Conservation (phyloP, 2,329 filamentous ascomycete species). For the Colletotrichum sansevieriae region DNA sequence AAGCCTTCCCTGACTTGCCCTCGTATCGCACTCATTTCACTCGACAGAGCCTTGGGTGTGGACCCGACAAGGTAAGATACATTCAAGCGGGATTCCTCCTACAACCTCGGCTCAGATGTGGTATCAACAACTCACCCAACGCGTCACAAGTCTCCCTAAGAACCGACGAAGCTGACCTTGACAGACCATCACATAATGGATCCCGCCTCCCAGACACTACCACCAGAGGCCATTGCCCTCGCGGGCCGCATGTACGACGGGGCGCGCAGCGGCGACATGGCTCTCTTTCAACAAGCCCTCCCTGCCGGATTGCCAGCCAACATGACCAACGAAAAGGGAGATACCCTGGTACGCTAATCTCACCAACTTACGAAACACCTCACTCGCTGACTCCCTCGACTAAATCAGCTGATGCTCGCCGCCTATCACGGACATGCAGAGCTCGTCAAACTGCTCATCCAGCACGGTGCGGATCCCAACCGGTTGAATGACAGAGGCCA, state of each 20-base stretch:
- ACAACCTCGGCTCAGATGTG: background rate
- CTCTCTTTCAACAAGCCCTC: constrained; percentile 73
- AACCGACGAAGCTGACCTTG: background rate
- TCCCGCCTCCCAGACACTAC: constrained; percentile 52
- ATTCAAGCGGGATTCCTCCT: background rate
- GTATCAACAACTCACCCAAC: background rate
- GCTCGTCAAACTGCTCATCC: constrained; percentile 71
- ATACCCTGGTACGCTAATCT: constrained; percentile 68
- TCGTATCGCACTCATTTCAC: background rate
- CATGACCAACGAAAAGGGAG: constrained; percentile 79
- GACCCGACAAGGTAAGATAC: background rate
- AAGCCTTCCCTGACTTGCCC: too few species aligned
- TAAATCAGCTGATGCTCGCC: constrained; percentile 74
- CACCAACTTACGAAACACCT: background rate
- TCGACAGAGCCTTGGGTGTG: too few species aligned
- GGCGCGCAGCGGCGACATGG: constrained; percentile 70
- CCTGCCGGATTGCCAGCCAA: constrained; percentile 75
- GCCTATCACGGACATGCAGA: constrained; percentile 76
- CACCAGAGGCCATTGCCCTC: constrained; percentile 75
- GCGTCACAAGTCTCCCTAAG: fast-evolving
- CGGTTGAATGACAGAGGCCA: constrained; percentile 76
- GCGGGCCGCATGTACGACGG: constrained; percentile 76
- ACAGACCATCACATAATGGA: constrained; percentile 14
- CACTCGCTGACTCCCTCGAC: too few species aligned
- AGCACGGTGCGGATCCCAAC: constrained; percentile 76